Evolutionary conservation across 2,329 filamentous ascomycete genomes (phyloP), one percentile per base, ranked within the genome.

Genomic region (Paracamarosporium sp.): DNA sequence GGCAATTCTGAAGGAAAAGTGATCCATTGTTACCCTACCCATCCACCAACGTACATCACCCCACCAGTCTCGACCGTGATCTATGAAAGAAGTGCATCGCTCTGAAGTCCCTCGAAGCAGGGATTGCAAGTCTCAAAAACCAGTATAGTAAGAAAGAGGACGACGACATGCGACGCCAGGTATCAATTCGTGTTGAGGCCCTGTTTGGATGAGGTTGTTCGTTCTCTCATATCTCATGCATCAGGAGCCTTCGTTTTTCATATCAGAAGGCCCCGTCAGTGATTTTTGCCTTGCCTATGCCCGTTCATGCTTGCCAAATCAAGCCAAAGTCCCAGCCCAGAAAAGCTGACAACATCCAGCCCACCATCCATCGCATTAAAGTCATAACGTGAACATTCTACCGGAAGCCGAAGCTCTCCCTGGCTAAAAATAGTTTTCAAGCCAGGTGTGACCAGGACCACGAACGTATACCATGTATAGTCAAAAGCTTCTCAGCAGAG

Each of bases 131-230:
- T 51, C 43, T 48, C 51, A 36, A 57, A 36, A 47, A 41, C n/a
- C 31, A 44, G 25, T 51, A 50, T 15, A 50, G 20, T 17, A 53
- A 28, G 43, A 36, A 50, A 36, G 44, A 52, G 56, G 73, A 69
- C 69, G 69, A 68, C 65, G 57, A 60, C 58, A 46, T 61, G 65
- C 59, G 63, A 68, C 71, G 70, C 68, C 70, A 75, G 73, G 73
- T 76, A 76, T 76, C 73, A 73, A 68, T 70, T 72, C 66, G 68
- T 73, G 62, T 71, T 62, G 63, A 55, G 53, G 57, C 55, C 44
- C 61, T 61, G 61, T 64, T 48, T 64, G 50, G 45, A 55, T 50
- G 54, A 62, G 45, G 35, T 40, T 24, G 36, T 50, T 53, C 44
- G 50, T 50, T 27, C 52, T 27, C 53, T 46, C 44, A 44, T 40